A percentile compares a stretch with the other conserved stretches of the same genome.
Evolutionary conservation across 2,329 filamentous ascomycete genomes (phyloP).

Genomic region (Escovopsis sp.): DNA sequence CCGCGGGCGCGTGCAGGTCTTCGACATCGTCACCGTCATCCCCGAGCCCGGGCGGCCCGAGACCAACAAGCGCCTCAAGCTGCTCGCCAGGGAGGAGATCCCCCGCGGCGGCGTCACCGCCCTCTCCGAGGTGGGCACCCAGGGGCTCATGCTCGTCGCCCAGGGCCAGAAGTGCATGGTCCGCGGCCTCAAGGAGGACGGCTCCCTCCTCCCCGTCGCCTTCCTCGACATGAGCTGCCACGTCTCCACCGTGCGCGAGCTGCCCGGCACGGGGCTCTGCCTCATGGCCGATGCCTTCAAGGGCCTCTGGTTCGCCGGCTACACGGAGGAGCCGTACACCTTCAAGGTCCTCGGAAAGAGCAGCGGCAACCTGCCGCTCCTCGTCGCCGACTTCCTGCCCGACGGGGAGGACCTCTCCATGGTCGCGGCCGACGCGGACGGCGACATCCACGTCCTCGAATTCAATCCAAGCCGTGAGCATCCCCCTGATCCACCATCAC

Average conservation of each 20-base stretch:
- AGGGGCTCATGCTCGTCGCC: constrained; percentile 76
- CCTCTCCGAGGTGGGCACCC: constrained; percentile 68
- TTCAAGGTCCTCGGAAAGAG: constrained; percentile 89
- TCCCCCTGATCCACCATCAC: not conserved
- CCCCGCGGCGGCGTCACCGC: constrained; percentile 83
- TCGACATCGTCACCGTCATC: constrained; percentile 82
- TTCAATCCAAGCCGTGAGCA: constrained; percentile 84
- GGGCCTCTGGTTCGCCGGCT: constrained; percentile 91
- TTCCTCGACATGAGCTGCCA: constrained; percentile 98
- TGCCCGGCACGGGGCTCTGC: constrained; percentile 71
- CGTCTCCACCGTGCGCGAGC: constrained; percentile 69
- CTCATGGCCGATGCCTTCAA: constrained; percentile 83
- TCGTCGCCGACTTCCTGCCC: constrained; percentile 77
- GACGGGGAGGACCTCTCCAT: constrained; percentile 73
- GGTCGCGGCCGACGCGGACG: constrained; percentile 68
- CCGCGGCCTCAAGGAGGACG: constrained; percentile 86
- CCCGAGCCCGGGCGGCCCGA: constrained; percentile 76
- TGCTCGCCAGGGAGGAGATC: constrained; percentile 80
- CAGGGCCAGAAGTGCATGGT: constrained; percentile 98
- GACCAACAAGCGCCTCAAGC: constrained; percentile 71
- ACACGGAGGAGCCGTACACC: constrained; percentile 91
- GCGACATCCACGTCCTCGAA: constrained; percentile 76
- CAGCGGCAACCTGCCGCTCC: constrained; percentile 58
- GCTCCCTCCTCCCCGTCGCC: constrained; percentile 78
- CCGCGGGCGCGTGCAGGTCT: constrained; percentile 74